phyloP scores from a whole-genome alignment of 2,329 filamentous ascomycete species.

The Onygenales sp. region DNA sequence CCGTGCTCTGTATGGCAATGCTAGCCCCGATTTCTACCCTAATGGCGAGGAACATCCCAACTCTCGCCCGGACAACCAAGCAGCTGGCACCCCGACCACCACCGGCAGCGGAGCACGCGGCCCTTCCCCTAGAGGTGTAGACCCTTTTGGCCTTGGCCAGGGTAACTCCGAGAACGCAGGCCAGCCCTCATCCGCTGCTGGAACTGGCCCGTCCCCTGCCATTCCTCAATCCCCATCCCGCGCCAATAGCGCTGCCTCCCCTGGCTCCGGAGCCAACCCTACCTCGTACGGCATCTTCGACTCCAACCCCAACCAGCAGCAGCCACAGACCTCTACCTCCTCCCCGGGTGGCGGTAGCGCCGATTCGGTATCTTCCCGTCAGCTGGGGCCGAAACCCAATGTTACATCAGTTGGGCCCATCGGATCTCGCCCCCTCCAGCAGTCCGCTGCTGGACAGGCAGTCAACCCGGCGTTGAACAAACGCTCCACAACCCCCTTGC shows the following conservation, averaged over 20 bases:
- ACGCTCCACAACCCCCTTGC: constrained; percentile 78
- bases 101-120: constrained; percentile 57
- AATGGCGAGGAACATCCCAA: constrained; percentile 58
- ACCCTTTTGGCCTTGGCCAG: constrained; percentile 51
- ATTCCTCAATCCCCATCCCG: constrained; percentile 51
- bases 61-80: constrained; percentile 56
- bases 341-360: constrained; percentile 57
- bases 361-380: constrained; percentile 62
- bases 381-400: constrained; percentile 46
- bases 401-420: constrained; percentile 74
- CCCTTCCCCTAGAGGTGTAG: constrained; percentile 70
- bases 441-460: constrained; percentile 36
- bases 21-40: constrained; percentile 57
- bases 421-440: constrained; percentile 70
- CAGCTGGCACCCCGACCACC: constrained; percentile 46
- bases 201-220: constrained; percentile 33
- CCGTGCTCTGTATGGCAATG: constrained; percentile 80
- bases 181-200: constrained; percentile 36
- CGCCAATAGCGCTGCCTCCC: constrained; percentile 77
- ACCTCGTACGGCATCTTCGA: constrained; percentile 54
- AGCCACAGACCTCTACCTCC: constrained; percentile 71
- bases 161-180: constrained; percentile 43
- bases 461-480: constrained; percentile 59
- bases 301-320: constrained; percentile 44
- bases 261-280: constrained; percentile 37